phyloP scores from a whole-genome alignment of 1,284 basidiomycete species.

The Gomphus bonarii region DNA sequence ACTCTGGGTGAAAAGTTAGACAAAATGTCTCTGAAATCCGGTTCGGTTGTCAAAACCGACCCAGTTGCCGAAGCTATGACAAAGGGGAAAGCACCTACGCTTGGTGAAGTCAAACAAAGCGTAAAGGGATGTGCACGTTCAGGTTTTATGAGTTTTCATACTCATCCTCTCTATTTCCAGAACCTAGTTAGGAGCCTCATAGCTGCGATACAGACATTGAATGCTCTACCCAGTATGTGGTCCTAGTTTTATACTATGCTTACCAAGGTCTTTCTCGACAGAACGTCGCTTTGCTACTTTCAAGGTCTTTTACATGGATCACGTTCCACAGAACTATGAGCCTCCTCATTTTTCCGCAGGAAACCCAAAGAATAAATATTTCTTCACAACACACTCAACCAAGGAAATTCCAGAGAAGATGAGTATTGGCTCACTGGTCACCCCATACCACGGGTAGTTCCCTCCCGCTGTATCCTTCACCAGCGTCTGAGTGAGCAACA shows the following conservation, averaged over 20 bases:
- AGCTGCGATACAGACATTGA: slow-evolving; percentile 66
- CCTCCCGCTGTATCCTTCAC: neutral
- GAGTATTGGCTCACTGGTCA: slow-evolving; percentile 52
- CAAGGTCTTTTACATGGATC: slow-evolving; percentile 69
- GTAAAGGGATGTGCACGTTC: slow-evolving; percentile 13
- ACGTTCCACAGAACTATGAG: slow-evolving; percentile 67
- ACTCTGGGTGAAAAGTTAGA: slow-evolving; percentile 15
- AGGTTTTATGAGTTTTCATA: slow-evolving; percentile 41
- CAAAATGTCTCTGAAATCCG: slow-evolving; percentile 9
- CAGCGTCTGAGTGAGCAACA: slow-evolving; percentile 18
- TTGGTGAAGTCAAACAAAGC: slow-evolving; percentile 18
- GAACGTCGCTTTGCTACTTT: slow-evolving; percentile 75
- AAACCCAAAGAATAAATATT: slow-evolving; percentile 60
- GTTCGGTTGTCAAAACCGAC: slow-evolving; percentile 6
- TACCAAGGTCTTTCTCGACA: slow-evolving; percentile 22
- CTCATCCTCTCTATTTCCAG: slow-evolving; percentile 33
- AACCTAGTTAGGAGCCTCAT: slow-evolving; percentile 63
- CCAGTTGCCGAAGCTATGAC: slow-evolving; percentile 13
- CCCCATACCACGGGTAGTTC: slow-evolving; percentile 60
- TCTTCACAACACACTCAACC: slow-evolving; percentile 61
- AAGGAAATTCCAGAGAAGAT: slow-evolving; percentile 62
- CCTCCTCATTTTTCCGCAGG: slow-evolving; percentile 64
- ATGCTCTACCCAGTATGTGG: slow-evolving; percentile 56
- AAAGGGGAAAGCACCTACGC: slow-evolving; percentile 17
- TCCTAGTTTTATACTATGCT: slow-evolving; percentile 1